phyloP scores from a whole-genome alignment of 768 basidiomycete species.

The Serendipita sp. region DNA sequence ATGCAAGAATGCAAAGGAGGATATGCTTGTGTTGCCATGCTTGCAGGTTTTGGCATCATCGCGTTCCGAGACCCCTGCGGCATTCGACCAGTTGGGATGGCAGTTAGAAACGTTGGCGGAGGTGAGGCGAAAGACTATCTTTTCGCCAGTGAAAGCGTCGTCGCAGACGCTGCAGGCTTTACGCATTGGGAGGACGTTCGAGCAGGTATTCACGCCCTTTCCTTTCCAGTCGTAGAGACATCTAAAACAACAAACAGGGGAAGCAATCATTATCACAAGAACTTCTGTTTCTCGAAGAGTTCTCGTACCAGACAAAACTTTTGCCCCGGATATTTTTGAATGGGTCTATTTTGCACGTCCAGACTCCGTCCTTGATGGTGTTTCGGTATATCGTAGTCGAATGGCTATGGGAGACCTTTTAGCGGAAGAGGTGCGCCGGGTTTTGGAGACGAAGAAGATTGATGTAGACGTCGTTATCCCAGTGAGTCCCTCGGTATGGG shows the following conservation, averaged over 20 bases:
- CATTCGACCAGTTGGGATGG: slow-evolving; percentile 86
- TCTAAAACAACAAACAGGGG: slow-evolving; percentile 38
- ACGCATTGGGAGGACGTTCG: slow-evolving; percentile 85
- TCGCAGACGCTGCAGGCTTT: slow-evolving; percentile 88
- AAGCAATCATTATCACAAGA: slow-evolving; percentile 91
- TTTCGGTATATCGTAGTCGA: slow-evolving; percentile 91
- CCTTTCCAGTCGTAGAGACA: background rate
- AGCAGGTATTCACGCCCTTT: slow-evolving; percentile 41
- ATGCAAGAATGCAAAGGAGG: slow-evolving; percentile 83
- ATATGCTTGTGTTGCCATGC: slow-evolving; percentile 97
- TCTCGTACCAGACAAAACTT: slow-evolving; percentile 50
- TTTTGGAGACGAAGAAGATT: slow-evolving; percentile 51
- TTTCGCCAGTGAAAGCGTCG: slow-evolving; percentile 89
- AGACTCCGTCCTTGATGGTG: slow-evolving; percentile 92
- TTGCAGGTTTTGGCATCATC: slow-evolving; percentile 96
- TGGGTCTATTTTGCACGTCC: slow-evolving; percentile 97
- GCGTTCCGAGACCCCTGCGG: slow-evolving; percentile 98
- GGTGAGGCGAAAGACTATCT: slow-evolving; percentile 66
- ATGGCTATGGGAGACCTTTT: slow-evolving; percentile 99
- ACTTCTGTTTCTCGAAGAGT: slow-evolving; percentile 57
- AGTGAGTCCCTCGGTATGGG: slow-evolving; percentile 28
- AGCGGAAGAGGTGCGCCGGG: slow-evolving; percentile 67
- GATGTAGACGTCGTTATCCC: slow-evolving; percentile 96
- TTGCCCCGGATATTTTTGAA: slow-evolving; percentile 98
- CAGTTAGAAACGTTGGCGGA: slow-evolving; percentile 37